phyloP scores from a whole-genome alignment of 805 yeast genomes.

The Sugiyamaella mastotermitis region DNA sequence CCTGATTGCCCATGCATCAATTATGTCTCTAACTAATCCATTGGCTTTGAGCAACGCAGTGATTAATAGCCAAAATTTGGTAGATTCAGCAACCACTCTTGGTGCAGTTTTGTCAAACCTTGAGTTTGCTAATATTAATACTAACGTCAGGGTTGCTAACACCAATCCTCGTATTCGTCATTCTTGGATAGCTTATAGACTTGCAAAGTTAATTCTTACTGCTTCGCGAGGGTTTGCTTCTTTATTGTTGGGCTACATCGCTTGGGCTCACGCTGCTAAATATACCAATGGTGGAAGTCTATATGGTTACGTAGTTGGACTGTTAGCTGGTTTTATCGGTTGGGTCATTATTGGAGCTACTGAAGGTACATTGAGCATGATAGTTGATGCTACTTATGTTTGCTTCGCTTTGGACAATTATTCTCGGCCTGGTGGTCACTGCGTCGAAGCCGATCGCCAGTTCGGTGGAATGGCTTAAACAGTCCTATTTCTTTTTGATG shows the following conservation, averaged over 20 bases:
- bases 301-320: constrained; percentile 36
- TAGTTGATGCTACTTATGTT: constrained; percentile 31
- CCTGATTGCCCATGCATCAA: constrained; percentile 25
- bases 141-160: not conserved
- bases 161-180: constrained; percentile 7
- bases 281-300: constrained; percentile 29
- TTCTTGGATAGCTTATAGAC: constrained; percentile 31
- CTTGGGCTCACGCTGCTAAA: constrained; percentile 37
- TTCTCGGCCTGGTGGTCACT: constrained; percentile 23
- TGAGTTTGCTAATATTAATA: not conserved
- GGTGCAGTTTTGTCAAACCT: not conserved
- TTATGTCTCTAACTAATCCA: constrained; percentile 29
- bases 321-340: constrained; percentile 35
- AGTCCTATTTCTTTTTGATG: no score
- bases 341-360: constrained; percentile 40
- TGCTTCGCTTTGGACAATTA: constrained; percentile 31
- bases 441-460: constrained; percentile 27
- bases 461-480: no score
- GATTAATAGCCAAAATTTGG: constrained; percentile 29
- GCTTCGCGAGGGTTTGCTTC: constrained; percentile 34
- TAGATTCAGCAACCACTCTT: constrained; percentile 24
- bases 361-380: constrained; percentile 35
- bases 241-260: constrained; percentile 31
- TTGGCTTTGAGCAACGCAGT: constrained; percentile 34
- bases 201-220: constrained; percentile 32